These are phyloP conservation scores for Pseudogymnoascus sp. DNA, from an alignment of 2,329 filamentous ascomycete species.

Conservation along the genomic window DNA sequence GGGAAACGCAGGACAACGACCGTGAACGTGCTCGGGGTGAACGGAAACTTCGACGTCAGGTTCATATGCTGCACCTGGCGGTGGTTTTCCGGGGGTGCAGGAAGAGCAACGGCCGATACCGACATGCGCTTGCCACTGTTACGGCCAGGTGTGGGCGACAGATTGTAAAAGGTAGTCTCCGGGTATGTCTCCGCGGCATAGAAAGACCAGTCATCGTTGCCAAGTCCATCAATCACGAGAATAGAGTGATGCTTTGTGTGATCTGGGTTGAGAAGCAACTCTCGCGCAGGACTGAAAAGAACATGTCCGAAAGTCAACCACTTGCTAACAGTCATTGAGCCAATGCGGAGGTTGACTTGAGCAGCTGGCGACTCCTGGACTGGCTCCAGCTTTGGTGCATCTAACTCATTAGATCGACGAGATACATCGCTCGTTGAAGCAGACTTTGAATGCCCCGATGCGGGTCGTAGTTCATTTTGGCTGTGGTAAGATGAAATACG, in stretches of 20 bases:
- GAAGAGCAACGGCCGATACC: constrained; percentile 39
- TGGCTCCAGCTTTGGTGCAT: constrained; percentile 14
- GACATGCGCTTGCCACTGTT: constrained; percentile 32
- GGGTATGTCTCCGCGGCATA: constrained; percentile 78
- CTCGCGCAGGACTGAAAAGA: constrained; percentile 71
- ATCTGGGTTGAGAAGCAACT: constrained; percentile 40
- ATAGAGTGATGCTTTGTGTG: constrained; percentile 52
- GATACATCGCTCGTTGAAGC: constrained; percentile 19
- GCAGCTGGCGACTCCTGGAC: constrained; percentile 47
- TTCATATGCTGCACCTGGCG: constrained; percentile 65
- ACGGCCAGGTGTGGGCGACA: constrained; percentile 49
- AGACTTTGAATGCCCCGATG: constrained; percentile 16
- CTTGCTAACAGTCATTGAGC: constrained; percentile 78
- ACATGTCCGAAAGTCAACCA: constrained; percentile 83
- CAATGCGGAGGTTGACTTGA: constrained; percentile 69
- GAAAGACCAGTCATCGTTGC: constrained; percentile 85
- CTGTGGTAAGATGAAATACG: constrained; percentile 28
- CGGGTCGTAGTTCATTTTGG: constrained; percentile 27
- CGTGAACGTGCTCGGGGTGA: constrained; percentile 67
- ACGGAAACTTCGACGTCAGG: constrained; percentile 56
- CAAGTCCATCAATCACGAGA: constrained; percentile 73
- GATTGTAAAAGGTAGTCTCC: constrained; percentile 66
- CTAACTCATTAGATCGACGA: constrained; percentile 12
- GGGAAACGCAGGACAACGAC: constrained; percentile 74
- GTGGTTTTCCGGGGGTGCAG: constrained; percentile 59